Base-by-base conservation (phyloP, 2,329 filamentous ascomycete genomes). In the Exophiala xenobiotica region DNA sequence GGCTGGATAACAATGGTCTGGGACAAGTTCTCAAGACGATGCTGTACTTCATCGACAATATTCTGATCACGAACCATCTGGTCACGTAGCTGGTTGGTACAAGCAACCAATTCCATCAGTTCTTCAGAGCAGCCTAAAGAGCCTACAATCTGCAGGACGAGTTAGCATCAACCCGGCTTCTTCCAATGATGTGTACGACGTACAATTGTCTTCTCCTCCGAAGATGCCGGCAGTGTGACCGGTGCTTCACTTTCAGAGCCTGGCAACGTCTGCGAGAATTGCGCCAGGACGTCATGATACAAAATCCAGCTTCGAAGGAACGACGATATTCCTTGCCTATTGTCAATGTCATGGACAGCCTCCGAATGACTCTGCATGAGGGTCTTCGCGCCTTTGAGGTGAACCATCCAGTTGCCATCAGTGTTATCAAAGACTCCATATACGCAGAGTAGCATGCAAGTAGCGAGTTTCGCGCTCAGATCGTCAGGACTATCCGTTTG, bases 381-480 rank as follows among this genome's bases (percentile, higher is more conserved):
- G 16, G 12, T 31, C 33, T 20, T 31, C 6, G 44, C 44, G 8
- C 44, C 44, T 23, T n/a, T 6, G 8, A 46, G 29, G 24, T 46
- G 44, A 16, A 46, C 22, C 20, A 23, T 24, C 44, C 44, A 46
- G 9, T 37, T 37, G 7, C 44, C 44, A 14, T 46, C 44, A 5
- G 26, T 46, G 6, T 16, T n/a, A n/a, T 46, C 44, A 23, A 46
- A 46, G 4, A 46, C 44, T 24, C 33, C 33, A 23, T 46, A 46
- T 6, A 46, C 44, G 18, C 44, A 46, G 14, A 46, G 29, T 20
- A 46, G 16, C 44, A 46, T 46, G 31, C 29, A 46, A 12, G 44
- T 22, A 4, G 44, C 44, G 9, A 46, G 14, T 24, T 46, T 31
- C 14, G 44, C 19, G 19, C 33, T 38, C 33, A 24, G 16, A 14